Evolutionary conservation across 495 filamentous ascomycete genomes (phyloP), one percentile per base, ranked within the genome.

Genomic region (Margaritispora aquatica): DNA sequence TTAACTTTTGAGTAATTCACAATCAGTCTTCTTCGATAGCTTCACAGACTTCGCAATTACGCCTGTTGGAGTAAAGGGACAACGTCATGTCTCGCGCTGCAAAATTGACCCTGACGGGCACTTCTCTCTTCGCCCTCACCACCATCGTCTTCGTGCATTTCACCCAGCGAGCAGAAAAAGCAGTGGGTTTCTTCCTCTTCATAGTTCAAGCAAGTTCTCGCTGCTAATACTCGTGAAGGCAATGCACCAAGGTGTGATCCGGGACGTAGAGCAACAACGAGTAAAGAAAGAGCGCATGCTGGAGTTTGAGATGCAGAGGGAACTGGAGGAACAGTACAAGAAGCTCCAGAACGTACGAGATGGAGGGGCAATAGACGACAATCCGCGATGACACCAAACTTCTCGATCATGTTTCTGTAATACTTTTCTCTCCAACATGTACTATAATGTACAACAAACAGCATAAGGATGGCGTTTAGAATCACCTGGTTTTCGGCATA

Each of bases 231-330:
- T 24, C 4, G 23, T 26, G 24, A 68, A 96, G 93, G 88, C 90
- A 44, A 99, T 99, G 94, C 94, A 99, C 69, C 82, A 84, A 57
- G 95, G 95, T 17, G 94, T 99, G 8, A 77, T 97, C 64, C 88
- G 92, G 46, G 95, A 97, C 65, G 88, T 96, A 77, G 92, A 97
- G 67, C 93, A 96, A 70, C 92, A 96, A 68, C 84, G 87, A 29
- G 67, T 97, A 51, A 96, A 96, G 75, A 80, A 81, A 63, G 88
- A 95, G 70, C 85, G 95, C 22, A 88, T 92, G 71, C 83, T 88
- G 56, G 95, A 99, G 61, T 99, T 97, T 66, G 90, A 96, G 59
- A 82, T 93, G 83, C 94, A 99, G 72, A 82, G 80, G 61, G 78
- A 75, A 21, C 74, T 99, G 46, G 91, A 97, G 72, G 80, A 89